A percentile compares a stretch with the other conserved stretches of the same genome.
phyloP scores from a whole-genome alignment of 2,329 filamentous ascomycete genomes.

The Penicillium occitanis region DNA sequence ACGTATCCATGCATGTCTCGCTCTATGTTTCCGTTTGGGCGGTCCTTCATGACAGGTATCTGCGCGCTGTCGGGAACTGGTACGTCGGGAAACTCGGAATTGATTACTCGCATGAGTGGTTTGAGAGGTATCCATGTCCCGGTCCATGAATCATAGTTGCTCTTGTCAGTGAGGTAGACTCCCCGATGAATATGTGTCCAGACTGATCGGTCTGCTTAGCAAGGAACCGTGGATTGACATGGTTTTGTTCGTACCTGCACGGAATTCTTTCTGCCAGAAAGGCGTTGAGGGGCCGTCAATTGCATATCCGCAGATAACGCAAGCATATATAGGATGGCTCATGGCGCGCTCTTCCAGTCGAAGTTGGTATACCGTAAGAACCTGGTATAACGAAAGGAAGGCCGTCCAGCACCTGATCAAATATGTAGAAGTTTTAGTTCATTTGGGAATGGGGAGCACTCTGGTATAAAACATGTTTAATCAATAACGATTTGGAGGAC shows the following conservation, averaged over 20 bases:
- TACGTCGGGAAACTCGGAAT: background rate
- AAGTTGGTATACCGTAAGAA: no score
- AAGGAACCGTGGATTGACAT: background rate
- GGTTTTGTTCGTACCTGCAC: background rate
- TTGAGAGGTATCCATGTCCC: conserved; percentile 12
- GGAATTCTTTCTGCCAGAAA: background rate
- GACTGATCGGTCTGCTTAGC: background rate
- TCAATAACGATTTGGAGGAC: no score
- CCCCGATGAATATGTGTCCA: background rate
- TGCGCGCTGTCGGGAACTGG: background rate
- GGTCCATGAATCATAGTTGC: conserved; percentile 10
- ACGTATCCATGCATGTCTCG: conserved; percentile 10
- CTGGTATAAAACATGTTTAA: no score
- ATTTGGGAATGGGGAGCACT: no score
- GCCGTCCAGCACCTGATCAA: background rate
- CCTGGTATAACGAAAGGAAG: no score
- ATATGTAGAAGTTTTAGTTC: no score
- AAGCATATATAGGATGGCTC: background rate
- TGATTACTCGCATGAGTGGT: conserved; percentile 14
- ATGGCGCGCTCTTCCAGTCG: background rate
- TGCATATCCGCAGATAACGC: background rate
- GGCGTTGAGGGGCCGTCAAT: background rate
- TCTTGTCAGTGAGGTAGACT: conserved; percentile 15
- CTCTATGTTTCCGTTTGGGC: background rate
- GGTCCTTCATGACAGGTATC: conserved; percentile 19